Evolutionary conservation across 257 asterid species (phyloP), one percentile per base, ranked within the genome.

Genomic region (Solanum ahanhuiri): DNA sequence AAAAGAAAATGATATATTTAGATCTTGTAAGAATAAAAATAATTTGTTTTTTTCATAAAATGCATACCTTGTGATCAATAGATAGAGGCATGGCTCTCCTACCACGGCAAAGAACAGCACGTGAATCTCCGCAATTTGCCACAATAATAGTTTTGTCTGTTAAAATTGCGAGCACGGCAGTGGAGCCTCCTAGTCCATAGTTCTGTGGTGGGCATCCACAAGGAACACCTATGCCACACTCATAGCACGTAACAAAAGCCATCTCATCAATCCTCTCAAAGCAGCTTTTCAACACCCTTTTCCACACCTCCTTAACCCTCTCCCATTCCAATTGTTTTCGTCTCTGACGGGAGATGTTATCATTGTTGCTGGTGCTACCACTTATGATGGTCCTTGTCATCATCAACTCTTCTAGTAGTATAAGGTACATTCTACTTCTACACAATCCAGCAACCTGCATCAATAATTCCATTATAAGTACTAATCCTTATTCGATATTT

Each of bases 51-150:
- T 41, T 41, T 10, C 12, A 57, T 22, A 60, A 60, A n/a, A n/a
- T 51, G 2, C 1, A n/a, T 60, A 64, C 84, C 91, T 86, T 89
- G 28, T 89, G 91, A 87, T 87, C 90, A 51, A 51, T 8, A 12
- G 91, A 87, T 7, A 87, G 88, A 22, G 90, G 86, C 2, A 89
- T 30, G 30, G 88, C 37, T n/a, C 73, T 58, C 17, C 91, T 87
- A 11, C 39, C 83, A 6, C 88, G 88, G 86, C 82, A 63, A 39
- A 89, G 86, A 57, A 87, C 86, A 6, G 88, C 90, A 33, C 91
- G 89, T 8, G 91, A 87, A 51, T 89, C 88, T 2, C 90, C 90
- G 25, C 90, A 89, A 23, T 89, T 89, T 9, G 88, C 86, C 0
- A 87, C 88, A 4, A 89, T 81, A 20, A 89, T 83, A 31, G 45